Evolutionary conservation across 2,329 filamentous ascomycete genomes (phyloP), one percentile per base, ranked within the genome.

Genomic region (Dryadomyces sulphureus): DNA sequence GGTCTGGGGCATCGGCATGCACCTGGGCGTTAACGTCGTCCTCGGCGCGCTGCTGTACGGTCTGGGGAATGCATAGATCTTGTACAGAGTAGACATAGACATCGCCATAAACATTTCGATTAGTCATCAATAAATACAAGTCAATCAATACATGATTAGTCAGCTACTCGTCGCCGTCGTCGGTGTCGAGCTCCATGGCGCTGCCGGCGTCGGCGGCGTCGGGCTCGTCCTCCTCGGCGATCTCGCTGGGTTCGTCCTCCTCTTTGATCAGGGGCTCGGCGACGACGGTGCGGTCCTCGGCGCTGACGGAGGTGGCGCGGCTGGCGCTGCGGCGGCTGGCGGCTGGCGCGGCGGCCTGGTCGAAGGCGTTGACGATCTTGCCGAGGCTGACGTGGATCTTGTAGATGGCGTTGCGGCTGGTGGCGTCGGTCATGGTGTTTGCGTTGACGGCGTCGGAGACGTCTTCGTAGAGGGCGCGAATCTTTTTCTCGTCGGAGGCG

Each of bases 1-100:
- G 70, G 87, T 83, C 14, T 98, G 92, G 93, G 79, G 75, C 51
- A 58, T 90, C 40, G 84, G 77, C 7, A 86, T 89, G 66, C 90
- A 98, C 73, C 59, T 89, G 50, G 59, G 73, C 34, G 68, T 90
- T 38, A 88, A 90, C 60, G 55, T 89, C 30, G 66, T 73, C 5
- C 54, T 81, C 38, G 79, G 77, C 1, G 69, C 77, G 25, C 45
- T 75, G 34, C 54, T 84, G 41, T 79, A 73, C 56, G 73, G 68
- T 66, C 48, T 79, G 14, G 72, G 68, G 2, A 54, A 16, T 30
- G 32, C 9, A 14, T 8, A 6, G 16, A 35, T 7, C 7, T 12
- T 8, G 11, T 12, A 16, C 11, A 35, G 32, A 35, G 11, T 12
- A 20, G 17, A 43, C 34, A 21, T 4, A 22, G 9, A 42, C 5